Percentiles rank a stretch among this genome's conserved stretches.
These are phyloP conservation scores for Trichophyton simii DNA, from an alignment of 2,329 filamentous ascomycete genomes.

Conservation along the genomic window DNA sequence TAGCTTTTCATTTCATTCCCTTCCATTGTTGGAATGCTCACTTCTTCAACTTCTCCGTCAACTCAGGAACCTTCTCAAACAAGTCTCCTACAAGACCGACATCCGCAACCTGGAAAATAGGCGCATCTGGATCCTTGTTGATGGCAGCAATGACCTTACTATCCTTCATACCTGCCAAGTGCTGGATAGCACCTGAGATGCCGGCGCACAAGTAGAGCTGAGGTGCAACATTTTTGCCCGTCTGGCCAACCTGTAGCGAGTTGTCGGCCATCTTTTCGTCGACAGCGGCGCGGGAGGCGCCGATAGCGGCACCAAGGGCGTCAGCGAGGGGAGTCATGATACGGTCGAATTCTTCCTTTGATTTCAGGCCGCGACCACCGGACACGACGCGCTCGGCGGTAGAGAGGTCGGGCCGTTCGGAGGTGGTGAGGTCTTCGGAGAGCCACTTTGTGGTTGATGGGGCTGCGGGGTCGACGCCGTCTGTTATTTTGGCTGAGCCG, in stretches of 20 bases:
- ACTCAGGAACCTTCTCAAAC: conserved; percentile 88
- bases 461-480: conserved; percentile 71
- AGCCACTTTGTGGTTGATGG: conserved; percentile 72
- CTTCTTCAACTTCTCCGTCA: conserved; percentile 84
- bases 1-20: not conserved
- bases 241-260: conserved; percentile 95
- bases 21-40: conserved; percentile 3
- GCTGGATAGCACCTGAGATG: conserved; percentile 94
- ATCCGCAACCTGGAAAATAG: conserved; percentile 96
- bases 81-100: conserved; percentile 90
- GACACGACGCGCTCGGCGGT: conserved; percentile 86
- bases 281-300: conserved; percentile 85
- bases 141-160: conserved; percentile 98
- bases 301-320: conserved; percentile 84
- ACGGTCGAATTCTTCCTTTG: conserved; percentile 92
- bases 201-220: conserved; percentile 91
- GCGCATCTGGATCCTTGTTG: conserved; percentile 94
- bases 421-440: conserved; percentile 83
- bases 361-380: conserved; percentile 88
- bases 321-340: conserved; percentile 89
- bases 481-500: conserved; percentile 63
- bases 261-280: conserved; percentile 98
- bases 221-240: conserved; percentile 94
- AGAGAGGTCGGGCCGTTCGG: conserved; percentile 81
- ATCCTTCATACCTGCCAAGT: conserved; percentile 98